Evolutionary conservation across 1,139 yeast species (phyloP).

Genomic region (Schwanniomyces etchellsii): DNA sequence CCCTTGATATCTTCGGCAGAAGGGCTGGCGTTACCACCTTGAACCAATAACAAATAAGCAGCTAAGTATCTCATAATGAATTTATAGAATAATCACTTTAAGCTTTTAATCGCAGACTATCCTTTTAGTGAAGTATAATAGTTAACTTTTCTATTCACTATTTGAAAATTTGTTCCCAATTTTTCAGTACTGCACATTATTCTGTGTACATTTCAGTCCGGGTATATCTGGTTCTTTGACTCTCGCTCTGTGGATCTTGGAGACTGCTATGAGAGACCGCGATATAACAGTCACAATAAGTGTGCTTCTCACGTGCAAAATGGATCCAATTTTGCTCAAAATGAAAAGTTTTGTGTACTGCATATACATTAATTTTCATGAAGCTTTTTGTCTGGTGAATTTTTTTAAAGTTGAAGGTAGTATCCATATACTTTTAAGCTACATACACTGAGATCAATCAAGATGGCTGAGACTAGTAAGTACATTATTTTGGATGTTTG

Average conservation of each 20-base stretch:
- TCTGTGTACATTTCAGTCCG: slow-evolving; percentile 2
- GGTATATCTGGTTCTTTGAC: slow-evolving; percentile 1
- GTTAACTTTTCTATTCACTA: too few relatives aligned
- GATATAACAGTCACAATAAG: too few relatives aligned
- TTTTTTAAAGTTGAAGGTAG: slow-evolving; percentile 1
- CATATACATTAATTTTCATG: too few relatives aligned
- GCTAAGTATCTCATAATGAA: slow-evolving; percentile 71
- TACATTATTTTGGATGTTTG: slow-evolving; percentile 7
- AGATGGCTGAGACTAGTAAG: slow-evolving; percentile 47
- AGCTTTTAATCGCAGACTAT: slow-evolving; percentile 54
- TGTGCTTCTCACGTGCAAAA: too few relatives aligned
- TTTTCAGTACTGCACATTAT: slow-evolving; percentile 3
- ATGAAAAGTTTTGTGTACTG: too few relatives aligned
- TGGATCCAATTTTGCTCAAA: too few relatives aligned
- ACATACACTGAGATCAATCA: slow-evolving; percentile 12
- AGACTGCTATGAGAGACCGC: too few relatives aligned
- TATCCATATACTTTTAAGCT: slow-evolving; percentile 2
- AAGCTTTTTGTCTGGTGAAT: too few relatives aligned
- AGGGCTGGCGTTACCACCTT: slow-evolving; percentile 80
- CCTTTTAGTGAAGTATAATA: slow-evolving; percentile 30
- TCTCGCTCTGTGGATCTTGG: too few relatives aligned
- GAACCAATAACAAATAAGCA: slow-evolving; percentile 83
- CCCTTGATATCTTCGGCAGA: slow-evolving; percentile 66
- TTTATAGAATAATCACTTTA: slow-evolving; percentile 53
- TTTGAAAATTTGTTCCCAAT: slow-evolving; percentile 1